Evolutionary conservation across 2,329 filamentous ascomycete genomes (phyloP).

Genomic region (Xylaria sp.): DNA sequence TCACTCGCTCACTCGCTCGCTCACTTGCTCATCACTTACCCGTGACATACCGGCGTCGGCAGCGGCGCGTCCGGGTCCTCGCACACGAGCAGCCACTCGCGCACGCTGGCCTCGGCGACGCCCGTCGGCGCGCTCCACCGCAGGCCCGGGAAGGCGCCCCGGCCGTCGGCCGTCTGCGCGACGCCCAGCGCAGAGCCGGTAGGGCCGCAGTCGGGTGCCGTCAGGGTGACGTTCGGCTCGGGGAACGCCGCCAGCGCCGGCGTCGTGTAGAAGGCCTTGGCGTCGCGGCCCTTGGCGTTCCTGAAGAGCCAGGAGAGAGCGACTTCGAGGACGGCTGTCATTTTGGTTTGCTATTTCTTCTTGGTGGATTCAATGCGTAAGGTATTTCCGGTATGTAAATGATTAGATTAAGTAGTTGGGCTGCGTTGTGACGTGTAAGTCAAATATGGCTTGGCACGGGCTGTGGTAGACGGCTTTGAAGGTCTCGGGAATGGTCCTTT

Average conservation of each 20-base stretch:
- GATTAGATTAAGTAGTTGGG: not conserved
- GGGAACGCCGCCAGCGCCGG: slow-evolving; percentile 40
- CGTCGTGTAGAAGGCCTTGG: slow-evolving; percentile 41
- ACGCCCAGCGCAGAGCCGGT: slow-evolving; percentile 39
- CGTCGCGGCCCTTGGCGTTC: slow-evolving; percentile 42
- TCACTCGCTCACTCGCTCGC: too few relatives aligned
- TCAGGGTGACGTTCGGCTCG: slow-evolving; percentile 43
- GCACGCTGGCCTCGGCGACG: slow-evolving; percentile 34
- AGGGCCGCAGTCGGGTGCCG: slow-evolving; percentile 45
- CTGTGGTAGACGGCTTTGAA: not conserved
- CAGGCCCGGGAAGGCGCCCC: slow-evolving; percentile 45
- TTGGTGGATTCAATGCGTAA: not conserved
- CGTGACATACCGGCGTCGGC: slow-evolving; percentile 49
- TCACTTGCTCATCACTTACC: too few relatives aligned
- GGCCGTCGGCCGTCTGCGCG: slow-evolving; percentile 44
- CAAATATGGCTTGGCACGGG: not conserved
- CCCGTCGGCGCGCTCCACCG: slow-evolving; percentile 42
- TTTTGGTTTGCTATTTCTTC: slow-evolving; percentile 6
- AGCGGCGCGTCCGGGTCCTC: slow-evolving; percentile 53
- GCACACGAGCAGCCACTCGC: slow-evolving; percentile 50
- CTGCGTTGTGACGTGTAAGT: not conserved
- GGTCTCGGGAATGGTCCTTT: not conserved
- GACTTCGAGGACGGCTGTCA: slow-evolving; percentile 37
- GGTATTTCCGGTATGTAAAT: not conserved
- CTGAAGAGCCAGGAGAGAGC: slow-evolving; percentile 44